Base-by-base conservation (phyloP, 2,329 filamentous ascomycete species). In the Ilyonectria sp. region DNA sequence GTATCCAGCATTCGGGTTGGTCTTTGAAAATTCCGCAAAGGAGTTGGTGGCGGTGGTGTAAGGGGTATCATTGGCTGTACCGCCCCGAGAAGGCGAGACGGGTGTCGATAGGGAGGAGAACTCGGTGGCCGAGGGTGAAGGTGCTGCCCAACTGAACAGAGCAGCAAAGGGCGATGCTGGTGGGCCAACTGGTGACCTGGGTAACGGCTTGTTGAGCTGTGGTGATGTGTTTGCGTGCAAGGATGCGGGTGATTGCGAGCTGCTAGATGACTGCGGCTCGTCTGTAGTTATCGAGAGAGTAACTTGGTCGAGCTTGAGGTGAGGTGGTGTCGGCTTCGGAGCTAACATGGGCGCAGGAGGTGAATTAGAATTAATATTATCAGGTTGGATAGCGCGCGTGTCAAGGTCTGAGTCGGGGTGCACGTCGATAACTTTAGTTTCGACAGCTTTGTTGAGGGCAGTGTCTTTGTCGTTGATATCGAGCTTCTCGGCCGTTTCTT, bases 61-160 rank as follows among this genome's bases (percentile, higher is more conserved):
- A 31, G 73, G 72, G 60, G 74, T 71, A 66, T 80, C 79, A 79
- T 81, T 79, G 70, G 76, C 70, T 55, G 71, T 69, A 57, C 71
- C 74, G 62, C 79, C 77, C 76, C 81, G 78, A 70, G 75, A 81
- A 29, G 84, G 81, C 23, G 85, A 86, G 62, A 83, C 80, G 17
- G 87, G 86, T 11, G 88, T 89, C 4, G 86, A 84, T 33, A 87
- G 81, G 65, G 87, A 86, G 2, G 87, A 89, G 71, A 83, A 84
- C 46, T 88, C 85, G 19, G 86, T 86, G 54, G 78, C 79, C 21
- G 85, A 83, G 9, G 85, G 82, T 40, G 85, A 84, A 54, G 80
- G 79, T 60, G 82, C 81, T 54, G 75, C 76, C 88, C 88, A 90
- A 73, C 84, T 85, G 74, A 90, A 89, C 72, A 89, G 83, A 33